Evolutionary conservation across 805 yeast genomes (phyloP).

Genomic region (Kluyveromyces starmeri): DNA sequence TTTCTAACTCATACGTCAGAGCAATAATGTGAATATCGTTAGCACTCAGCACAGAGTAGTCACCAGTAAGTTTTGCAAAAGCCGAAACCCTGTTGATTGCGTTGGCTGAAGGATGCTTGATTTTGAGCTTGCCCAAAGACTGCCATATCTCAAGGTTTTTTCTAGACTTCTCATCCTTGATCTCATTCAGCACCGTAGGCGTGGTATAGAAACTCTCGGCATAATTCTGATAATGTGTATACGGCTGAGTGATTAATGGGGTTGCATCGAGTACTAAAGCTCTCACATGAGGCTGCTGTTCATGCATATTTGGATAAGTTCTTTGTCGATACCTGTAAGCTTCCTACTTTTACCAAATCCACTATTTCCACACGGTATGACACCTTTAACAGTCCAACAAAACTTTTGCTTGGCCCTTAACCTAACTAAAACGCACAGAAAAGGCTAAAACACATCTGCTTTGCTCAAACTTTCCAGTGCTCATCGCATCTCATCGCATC

Average conservation of each 20-base stretch:
- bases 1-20: slow-evolving; percentile 78
- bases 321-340: no score
- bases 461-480: not conserved
- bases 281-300: slow-evolving; percentile 32
- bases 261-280: slow-evolving; percentile 87
- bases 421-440: no score
- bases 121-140: slow-evolving; percentile 41
- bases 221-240: slow-evolving; percentile 57
- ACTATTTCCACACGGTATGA: no score
- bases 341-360: no score
- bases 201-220: slow-evolving; percentile 77
- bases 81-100: slow-evolving; percentile 56
- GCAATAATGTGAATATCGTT: slow-evolving; percentile 94
- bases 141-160: slow-evolving; percentile 76
- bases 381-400: no score
- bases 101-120: slow-evolving; percentile 69
- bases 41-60: slow-evolving; percentile 73
- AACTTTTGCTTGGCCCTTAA: no score
- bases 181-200: slow-evolving; percentile 83
- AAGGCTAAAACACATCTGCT: no score
- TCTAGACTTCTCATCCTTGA: slow-evolving; percentile 78
- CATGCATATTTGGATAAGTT: slow-evolving; percentile 8
- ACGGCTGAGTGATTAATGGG: slow-evolving; percentile 82
- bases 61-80: slow-evolving; percentile 87
- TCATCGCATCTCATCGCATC: slow-evolving; percentile 5